Percentiles rank a stretch among this genome's conserved stretches.
Conservation (phyloP, 345 rosid genomes). For the Aethionema arabicum region DNA sequence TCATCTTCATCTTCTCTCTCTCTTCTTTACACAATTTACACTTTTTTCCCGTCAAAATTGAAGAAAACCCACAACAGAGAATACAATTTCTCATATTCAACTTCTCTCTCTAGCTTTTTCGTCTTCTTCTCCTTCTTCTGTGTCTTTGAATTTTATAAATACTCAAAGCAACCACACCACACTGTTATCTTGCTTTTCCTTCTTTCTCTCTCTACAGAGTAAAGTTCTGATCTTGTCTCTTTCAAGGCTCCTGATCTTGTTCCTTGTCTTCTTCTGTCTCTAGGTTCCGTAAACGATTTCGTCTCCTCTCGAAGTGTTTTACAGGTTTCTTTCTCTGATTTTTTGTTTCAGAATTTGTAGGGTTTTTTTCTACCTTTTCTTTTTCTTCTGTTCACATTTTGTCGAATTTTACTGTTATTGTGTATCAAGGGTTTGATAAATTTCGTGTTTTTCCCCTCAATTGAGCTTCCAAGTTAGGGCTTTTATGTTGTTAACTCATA, state of each 20-base stretch:
- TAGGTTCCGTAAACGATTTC: constrained; percentile 4
- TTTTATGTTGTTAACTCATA: constrained; percentile 10
- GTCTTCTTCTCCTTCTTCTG: background rate
- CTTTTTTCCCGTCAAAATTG: background rate
- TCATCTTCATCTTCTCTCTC: constrained; percentile 14
- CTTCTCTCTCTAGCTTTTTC: constrained; percentile 8
- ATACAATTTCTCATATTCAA: constrained; percentile 24
- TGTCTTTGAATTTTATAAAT: constrained; percentile 25
- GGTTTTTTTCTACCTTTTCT: constrained; percentile 1
- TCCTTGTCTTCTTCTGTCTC: constrained; percentile 38
- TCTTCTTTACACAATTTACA: constrained; percentile 11
- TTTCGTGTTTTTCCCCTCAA: background rate
- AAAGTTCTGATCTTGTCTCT: constrained; percentile 56
- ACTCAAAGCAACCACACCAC: constrained; percentile 18
- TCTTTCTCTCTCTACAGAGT: constrained; percentile 36
- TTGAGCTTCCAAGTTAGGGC: constrained; percentile 2
- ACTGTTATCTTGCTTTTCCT: constrained; percentile 30
- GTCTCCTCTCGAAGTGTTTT: constrained; percentile 18
- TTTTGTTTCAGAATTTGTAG: constrained; percentile 21
- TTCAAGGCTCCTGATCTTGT: constrained; percentile 36
- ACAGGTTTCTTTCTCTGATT: constrained; percentile 33
- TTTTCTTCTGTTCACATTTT: background rate
- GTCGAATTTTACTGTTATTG: background rate
- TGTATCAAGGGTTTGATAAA: background rate
- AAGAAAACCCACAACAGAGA: background rate